These are phyloP conservation scores for Paspalum notatum DNA, from an alignment of 176 grass and related monocot species.

Conservation along the genomic window DNA sequence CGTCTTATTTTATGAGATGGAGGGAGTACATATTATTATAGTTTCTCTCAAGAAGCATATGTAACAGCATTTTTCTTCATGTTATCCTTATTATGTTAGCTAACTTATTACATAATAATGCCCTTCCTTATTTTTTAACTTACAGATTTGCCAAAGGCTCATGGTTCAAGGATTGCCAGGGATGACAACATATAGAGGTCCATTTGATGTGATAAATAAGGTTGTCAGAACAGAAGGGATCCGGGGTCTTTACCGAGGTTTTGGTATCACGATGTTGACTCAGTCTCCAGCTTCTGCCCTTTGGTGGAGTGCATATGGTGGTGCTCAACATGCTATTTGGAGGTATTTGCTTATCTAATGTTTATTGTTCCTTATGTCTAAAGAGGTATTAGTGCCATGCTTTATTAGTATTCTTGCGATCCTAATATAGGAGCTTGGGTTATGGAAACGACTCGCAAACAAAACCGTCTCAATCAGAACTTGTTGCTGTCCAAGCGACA, in stretches of 20 bases:
- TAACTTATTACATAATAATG: constrained; percentile 34
- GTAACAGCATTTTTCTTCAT: neutral
- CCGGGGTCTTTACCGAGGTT: constrained; percentile 85
- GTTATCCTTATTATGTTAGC: neutral
- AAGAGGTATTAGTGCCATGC: neutral
- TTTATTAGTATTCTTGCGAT: constrained; percentile 34
- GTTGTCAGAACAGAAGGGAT: constrained; percentile 77
- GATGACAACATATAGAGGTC: constrained; percentile 72
- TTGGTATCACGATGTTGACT: constrained; percentile 85
- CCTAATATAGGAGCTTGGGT: constrained; percentile 74
- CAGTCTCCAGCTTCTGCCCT: constrained; percentile 95
- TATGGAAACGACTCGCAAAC: constrained; percentile 65
- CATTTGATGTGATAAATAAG: constrained; percentile 76
- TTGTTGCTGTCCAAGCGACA: constrained; percentile 86
- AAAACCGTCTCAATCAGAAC: constrained; percentile 80
- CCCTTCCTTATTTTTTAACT: constrained; percentile 21
- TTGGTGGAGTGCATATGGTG: constrained; percentile 95
- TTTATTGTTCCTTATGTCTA: constrained; percentile 1
- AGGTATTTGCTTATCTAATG: constrained; percentile 52
- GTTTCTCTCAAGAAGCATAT: neutral
- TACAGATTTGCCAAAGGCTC: constrained; percentile 87
- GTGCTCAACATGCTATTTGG: constrained; percentile 93
- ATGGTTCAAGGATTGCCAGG: constrained; percentile 96
- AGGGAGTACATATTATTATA: neutral
- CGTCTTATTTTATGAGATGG: no score